phyloP scores from a whole-genome alignment of 306 rosid genomes.

The Inga leiocalycina region DNA sequence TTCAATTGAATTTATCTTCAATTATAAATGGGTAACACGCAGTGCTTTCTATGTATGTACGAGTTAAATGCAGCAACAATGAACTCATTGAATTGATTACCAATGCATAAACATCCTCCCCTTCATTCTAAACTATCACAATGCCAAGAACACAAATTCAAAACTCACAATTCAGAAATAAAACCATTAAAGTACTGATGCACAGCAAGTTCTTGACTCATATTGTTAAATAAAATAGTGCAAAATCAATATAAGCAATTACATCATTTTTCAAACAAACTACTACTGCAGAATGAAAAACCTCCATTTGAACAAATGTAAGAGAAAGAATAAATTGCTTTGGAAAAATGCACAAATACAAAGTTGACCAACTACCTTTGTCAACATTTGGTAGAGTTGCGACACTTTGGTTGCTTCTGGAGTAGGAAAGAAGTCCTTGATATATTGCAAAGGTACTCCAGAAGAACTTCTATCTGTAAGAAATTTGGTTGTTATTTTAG shows the following conservation, averaged over 20 bases:
- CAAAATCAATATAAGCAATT: neutral
- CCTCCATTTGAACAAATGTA: neutral
- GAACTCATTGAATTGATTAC: neutral
- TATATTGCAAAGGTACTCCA: slow-evolving; percentile 39
- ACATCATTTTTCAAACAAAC: neutral
- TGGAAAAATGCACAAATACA: slow-evolving; percentile 14
- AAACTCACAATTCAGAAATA: neutral
- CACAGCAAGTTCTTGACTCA: neutral
- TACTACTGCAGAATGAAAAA: neutral
- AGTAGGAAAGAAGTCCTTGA: slow-evolving; percentile 41
- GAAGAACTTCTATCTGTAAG: slow-evolving; percentile 49
- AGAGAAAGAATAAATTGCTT: neutral
- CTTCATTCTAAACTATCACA: neutral
- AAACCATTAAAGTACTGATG: neutral
- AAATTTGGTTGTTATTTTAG: slow-evolving; percentile 48
- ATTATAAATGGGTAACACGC: neutral
- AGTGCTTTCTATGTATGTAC: neutral
- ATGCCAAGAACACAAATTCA: neutral
- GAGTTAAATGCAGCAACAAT: neutral
- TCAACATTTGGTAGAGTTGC: slow-evolving; percentile 57
- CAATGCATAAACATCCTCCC: neutral
- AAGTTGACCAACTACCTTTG: slow-evolving; percentile 60
- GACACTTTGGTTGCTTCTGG: slow-evolving; percentile 74
- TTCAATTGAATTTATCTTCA: neutral
- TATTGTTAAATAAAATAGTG: neutral